phyloP scores from a whole-genome alignment of 768 basidiomycete species.

The Gloeopeniophorella convolvens region DNA sequence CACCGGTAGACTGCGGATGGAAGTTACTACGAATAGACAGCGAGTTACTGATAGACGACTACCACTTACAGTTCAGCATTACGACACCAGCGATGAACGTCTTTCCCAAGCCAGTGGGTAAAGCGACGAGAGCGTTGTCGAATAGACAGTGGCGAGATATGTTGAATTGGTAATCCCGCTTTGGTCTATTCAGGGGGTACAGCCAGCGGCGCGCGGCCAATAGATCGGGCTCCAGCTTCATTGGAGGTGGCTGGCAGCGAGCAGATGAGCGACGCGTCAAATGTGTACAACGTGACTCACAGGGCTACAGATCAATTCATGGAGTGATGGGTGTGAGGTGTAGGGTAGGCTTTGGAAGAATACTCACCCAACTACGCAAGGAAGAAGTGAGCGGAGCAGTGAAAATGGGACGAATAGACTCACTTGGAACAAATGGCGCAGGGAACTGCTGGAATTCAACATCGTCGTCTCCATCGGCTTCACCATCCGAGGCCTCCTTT shows the following conservation, averaged over 20 bases:
- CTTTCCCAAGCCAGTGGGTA: constrained; percentile 96
- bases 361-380: constrained; percentile 17
- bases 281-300: not conserved
- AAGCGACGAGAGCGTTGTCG: constrained; percentile 88
- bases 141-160: constrained; percentile 82
- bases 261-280: not conserved
- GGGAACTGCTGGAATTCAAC: constrained; percentile 56
- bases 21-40: constrained; percentile 3
- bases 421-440: constrained; percentile 64
- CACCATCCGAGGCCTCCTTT: constrained; percentile 42
- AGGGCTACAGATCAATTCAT: constrained; percentile 10
- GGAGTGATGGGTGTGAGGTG: not conserved
- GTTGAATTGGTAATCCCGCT: constrained; percentile 92
- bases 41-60: not conserved
- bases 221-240: constrained; percentile 75
- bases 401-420: constrained; percentile 24
- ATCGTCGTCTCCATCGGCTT: constrained; percentile 40
- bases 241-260: constrained; percentile 50
- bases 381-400: not conserved
- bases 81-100: constrained; percentile 97
- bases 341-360: not conserved
- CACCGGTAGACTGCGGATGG: constrained; percentile 67
- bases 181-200: constrained; percentile 81
- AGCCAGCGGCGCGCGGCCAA: constrained; percentile 82
- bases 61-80: constrained; percentile 81